A percentile compares a stretch with the other conserved stretches of the same genome.
phyloP scores from a whole-genome alignment of 768 basidiomycete species.

The Rhodotorula babjevae region DNA sequence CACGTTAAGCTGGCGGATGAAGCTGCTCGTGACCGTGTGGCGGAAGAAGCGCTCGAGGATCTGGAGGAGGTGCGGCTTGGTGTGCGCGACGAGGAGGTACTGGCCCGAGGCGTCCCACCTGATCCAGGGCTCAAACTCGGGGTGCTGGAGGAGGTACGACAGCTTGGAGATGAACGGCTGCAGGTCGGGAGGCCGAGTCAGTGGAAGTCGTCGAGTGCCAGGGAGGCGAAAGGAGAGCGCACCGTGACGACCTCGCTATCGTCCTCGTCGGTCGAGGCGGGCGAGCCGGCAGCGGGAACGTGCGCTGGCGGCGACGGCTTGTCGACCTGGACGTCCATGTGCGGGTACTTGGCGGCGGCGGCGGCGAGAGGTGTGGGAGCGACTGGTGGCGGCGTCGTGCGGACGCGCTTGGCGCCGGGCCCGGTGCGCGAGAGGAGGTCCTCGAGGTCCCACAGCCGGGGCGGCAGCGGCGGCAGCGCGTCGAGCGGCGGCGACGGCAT shows the following conservation, averaged over 20 bases:
- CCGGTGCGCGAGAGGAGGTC: constrained; percentile 14
- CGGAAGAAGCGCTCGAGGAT: constrained; percentile 35
- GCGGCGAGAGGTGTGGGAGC: not conserved
- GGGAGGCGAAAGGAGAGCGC: not conserved
- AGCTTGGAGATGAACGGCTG: constrained; percentile 36
- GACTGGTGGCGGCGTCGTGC: constrained; percentile 4
- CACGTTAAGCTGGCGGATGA: constrained; percentile 36
- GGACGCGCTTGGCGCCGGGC: not conserved
- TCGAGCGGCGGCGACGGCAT: not conserved
- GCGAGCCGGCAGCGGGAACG: not conserved
- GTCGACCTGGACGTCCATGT: not conserved
- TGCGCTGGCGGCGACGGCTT: not conserved
- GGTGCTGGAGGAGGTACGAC: constrained; percentile 24
- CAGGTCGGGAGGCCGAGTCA: not conserved
- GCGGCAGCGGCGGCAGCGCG: not conserved
- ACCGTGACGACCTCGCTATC: constrained; percentile 25
- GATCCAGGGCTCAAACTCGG: constrained; percentile 26
- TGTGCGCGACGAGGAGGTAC: constrained; percentile 34
- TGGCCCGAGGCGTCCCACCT: constrained; percentile 21
- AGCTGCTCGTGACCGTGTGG: constrained; percentile 25
- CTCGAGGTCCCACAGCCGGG: constrained; percentile 28
- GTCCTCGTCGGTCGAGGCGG: not conserved
- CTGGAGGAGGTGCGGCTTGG: constrained; percentile 28
- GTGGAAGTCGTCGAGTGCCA: not conserved
- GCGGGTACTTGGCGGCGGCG: not conserved